A percentile compares a stretch with the other conserved stretches of the same genome.
phyloP scores from a whole-genome alignment of 1,284 basidiomycete genomes.

The Microbotryum lychnidis-dioicae region DNA sequence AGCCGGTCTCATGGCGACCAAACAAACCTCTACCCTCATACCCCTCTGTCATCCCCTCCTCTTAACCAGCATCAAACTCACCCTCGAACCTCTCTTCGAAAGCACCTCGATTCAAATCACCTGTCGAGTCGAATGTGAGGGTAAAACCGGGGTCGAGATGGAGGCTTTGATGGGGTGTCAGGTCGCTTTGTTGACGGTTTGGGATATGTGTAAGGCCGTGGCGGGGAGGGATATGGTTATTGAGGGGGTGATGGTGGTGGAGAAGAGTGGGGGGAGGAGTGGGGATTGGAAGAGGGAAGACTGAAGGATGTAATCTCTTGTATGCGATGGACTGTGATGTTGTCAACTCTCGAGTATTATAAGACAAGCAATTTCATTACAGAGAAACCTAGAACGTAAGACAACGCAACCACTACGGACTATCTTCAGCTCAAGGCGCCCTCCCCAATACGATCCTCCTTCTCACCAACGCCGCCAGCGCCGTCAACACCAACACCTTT shows the following conservation, averaged over 20 bases:
- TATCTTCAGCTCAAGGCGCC: no score
- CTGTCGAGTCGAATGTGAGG: conserved; percentile 62
- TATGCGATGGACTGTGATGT: no score
- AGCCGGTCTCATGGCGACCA: conserved; percentile 78
- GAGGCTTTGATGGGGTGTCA: conserved; percentile 79
- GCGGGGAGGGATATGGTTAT: conserved; percentile 68
- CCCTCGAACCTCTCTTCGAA: conserved; percentile 40
- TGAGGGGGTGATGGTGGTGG: conserved; percentile 54
- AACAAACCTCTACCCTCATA: conserved; percentile 70
- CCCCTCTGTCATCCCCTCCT: conserved; percentile 75
- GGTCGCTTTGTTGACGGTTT: conserved; percentile 69
- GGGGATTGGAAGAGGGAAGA: conserved; percentile 44
- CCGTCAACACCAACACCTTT: no score
- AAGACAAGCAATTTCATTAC: no score
- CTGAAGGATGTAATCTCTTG: background rate
- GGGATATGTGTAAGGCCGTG: conserved; percentile 88
- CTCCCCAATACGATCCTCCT: no score
- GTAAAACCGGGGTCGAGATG: conserved; percentile 85
- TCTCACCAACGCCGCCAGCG: no score
- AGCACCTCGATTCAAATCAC: conserved; percentile 54
- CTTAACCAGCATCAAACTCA: conserved; percentile 60
- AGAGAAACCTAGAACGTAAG: no score
- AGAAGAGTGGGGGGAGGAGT: conserved; percentile 65
- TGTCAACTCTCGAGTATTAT: no score
- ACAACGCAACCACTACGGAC: no score